Evolutionary conservation across 441 rosid genomes (phyloP), one percentile per base, ranked within the genome.

Genomic region (Jatropha multifida): DNA sequence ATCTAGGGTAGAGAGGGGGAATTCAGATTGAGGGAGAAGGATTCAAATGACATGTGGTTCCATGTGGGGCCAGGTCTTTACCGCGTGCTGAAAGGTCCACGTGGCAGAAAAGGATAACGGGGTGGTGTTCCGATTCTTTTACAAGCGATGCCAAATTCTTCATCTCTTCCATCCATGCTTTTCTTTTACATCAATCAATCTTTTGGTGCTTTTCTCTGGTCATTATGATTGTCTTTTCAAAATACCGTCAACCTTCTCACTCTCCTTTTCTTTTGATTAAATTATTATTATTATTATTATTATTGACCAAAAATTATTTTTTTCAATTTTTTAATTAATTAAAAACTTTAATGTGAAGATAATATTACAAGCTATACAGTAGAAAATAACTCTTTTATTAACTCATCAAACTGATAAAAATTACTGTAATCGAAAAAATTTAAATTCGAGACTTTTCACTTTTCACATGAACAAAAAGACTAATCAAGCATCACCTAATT

Each of bases 51-150:
- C 17, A 51, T 52, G 17, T 46, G 63, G 11, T 7, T 1, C 27
- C 66, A 74, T 74, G 66, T 74, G 77, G 77, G 72, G 72, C 67
- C 77, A 74, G 49, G 15, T 26, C 18, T 23, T 41, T 32, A 54
- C 65, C 65, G 20, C 71, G 71, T 74, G 44, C 55, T 41, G 55
- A 55, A 74, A 74, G 32, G 13, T 7, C 18, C 58, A 74, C 77
- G 77, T 74, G 77, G 77, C 77, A 42, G 17, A 40, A 65, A 54
- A 32, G 77, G 77, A 74, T 74, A 18, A 27, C 65, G 26, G 14
- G 40, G 20, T 17, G 23, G 23, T 51, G 60, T 4, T 73, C 37
- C 17, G 14, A 41, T 51, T 62, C 44, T 18, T 18, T 58, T 23
- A 1, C 69, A 42, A 56, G 74, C 13, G 63, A 58, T 56, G 49